Conservation (phyloP, 2,329 filamentous ascomycete species). For the Fusarium sororula region DNA sequence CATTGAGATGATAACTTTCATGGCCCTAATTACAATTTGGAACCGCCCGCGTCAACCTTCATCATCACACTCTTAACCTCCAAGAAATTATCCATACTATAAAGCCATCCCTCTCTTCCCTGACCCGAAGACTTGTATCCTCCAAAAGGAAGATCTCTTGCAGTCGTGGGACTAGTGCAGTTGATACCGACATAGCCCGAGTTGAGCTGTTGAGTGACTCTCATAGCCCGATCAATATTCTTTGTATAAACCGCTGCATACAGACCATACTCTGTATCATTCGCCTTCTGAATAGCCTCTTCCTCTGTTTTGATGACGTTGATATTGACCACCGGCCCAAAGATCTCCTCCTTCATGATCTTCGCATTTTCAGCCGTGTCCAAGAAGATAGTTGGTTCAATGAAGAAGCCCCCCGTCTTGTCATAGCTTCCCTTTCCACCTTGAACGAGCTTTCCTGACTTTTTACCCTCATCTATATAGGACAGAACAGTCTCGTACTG, state of each 20-base stretch:
- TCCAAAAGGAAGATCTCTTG: conserved; percentile 24
- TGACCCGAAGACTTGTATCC: conserved; percentile 27
- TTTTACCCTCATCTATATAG: conserved; percentile 29
- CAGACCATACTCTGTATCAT: conserved; percentile 63
- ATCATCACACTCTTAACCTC: conserved; percentile 37
- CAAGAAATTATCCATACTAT: conserved; percentile 35
- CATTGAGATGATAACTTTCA: too few relatives aligned
- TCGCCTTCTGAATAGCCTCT: conserved; percentile 46
- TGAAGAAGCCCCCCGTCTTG: conserved; percentile 15
- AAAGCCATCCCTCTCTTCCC: conserved; percentile 20
- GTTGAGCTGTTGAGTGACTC: conserved; percentile 62
- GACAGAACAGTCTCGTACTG: conserved; percentile 22
- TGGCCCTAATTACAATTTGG: not conserved
- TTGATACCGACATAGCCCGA: conserved; percentile 69
- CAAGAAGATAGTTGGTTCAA: conserved; percentile 31
- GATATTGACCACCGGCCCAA: conserved; percentile 70
- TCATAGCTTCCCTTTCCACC: conserved; percentile 19
- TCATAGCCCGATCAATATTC: conserved; percentile 57
- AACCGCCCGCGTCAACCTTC: conserved; percentile 9
- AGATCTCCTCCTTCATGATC: conserved; percentile 69
- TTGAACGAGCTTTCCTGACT: not conserved
- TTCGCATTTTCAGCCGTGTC: conserved; percentile 43
- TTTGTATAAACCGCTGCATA: conserved; percentile 66
- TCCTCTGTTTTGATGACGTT: conserved; percentile 52
- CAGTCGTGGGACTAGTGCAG: conserved; percentile 45